Evolutionary conservation across 2,329 filamentous ascomycete genomes (phyloP).

Genomic region (Ophiostoma ips): DNA sequence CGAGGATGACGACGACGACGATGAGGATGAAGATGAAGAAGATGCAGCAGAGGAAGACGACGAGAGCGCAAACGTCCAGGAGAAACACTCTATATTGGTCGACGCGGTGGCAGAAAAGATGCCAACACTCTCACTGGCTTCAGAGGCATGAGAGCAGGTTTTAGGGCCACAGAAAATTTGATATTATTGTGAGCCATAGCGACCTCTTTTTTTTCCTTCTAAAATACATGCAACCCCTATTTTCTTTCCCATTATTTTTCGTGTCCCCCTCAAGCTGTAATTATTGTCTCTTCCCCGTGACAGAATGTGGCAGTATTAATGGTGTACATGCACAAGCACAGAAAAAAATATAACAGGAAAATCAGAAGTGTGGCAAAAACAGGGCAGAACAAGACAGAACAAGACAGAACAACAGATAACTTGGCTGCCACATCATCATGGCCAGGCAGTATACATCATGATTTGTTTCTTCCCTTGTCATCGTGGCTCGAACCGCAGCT

Average conservation of each 20-base stretch:
- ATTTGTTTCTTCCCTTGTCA: neutral
- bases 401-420: too few relatives aligned
- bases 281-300: neutral
- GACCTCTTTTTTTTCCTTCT: neutral
- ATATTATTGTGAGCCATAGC: neutral
- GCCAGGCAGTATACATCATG: neutral
- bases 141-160: constrained; percentile 1
- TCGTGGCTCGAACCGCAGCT: neutral
- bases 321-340: constrained; percentile 1
- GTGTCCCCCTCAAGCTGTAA: neutral
- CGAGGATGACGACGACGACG: constrained; percentile 19
- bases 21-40: constrained; percentile 15
- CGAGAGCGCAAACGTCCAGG: neutral
- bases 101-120: constrained; percentile 3
- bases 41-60: constrained; percentile 2
- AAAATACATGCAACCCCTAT: neutral
- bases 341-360: neutral
- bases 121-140: constrained; percentile 2
- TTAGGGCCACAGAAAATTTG: constrained; percentile 1
- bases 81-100: neutral
- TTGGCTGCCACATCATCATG: neutral
- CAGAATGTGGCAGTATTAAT: constrained; percentile 1
- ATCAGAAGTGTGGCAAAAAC: neutral
- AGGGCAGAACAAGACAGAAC: neutral
- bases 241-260: neutral